Conservation (phyloP, 2,329 filamentous ascomycete species). For the Cucurbitaria berberidis region DNA sequence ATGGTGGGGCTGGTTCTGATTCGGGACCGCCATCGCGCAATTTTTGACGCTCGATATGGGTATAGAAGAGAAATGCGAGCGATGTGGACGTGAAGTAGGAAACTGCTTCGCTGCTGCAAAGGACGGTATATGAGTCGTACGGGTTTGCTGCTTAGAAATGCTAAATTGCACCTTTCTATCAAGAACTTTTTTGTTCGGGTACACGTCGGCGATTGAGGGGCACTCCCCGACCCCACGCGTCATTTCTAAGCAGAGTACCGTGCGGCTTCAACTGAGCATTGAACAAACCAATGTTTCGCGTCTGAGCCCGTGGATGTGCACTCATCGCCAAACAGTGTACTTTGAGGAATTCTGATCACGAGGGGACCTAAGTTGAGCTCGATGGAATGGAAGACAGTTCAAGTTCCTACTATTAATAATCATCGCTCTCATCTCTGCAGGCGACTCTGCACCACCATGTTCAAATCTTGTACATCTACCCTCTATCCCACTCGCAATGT, state of each 20-base stretch:
- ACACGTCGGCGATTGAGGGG: conserved; percentile 29
- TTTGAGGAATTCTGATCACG: too few relatives aligned
- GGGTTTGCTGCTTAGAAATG: conserved; percentile 45
- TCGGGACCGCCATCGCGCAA: conserved; percentile 32
- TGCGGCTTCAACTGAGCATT: not conserved
- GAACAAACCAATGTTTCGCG: too few relatives aligned
- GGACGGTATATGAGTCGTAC: conserved; percentile 17
- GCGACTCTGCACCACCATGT: not conserved
- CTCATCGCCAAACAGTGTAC: too few relatives aligned
- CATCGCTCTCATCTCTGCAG: too few relatives aligned
- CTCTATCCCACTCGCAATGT: not conserved
- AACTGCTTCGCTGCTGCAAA: not conserved
- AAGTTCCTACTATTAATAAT: too few relatives aligned
- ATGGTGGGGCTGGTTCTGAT: conserved; percentile 35
- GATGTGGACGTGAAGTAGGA: not conserved
- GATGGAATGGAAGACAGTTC: not conserved
- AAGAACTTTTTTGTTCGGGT: conserved; percentile 40
- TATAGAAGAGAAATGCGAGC: not conserved
- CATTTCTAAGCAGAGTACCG: conserved; percentile 29
- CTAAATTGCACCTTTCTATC: conserved; percentile 23
- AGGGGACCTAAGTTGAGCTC: not conserved
- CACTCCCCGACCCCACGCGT: conserved; percentile 35
- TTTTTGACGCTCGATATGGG: not conserved
- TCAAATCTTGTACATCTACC: not conserved
- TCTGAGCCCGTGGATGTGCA: too few relatives aligned